These are phyloP conservation scores for Thuja plicata DNA, from an alignment of 83 land plant species.

Conservation along the genomic window DNA sequence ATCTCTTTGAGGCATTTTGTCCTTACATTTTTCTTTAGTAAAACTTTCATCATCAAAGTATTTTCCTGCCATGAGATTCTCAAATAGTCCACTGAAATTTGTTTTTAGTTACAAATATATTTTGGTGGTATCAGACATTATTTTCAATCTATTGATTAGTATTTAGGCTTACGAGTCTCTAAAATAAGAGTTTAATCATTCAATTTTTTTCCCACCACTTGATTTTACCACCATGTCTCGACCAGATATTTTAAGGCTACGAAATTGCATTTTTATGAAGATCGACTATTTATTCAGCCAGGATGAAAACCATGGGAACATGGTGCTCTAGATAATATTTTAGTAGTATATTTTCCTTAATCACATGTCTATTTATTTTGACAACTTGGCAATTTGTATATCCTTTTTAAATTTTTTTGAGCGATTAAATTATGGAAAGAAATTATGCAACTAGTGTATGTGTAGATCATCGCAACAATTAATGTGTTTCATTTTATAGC, in stretches of 20 bases:
- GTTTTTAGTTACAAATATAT: neutral
- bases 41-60: neutral
- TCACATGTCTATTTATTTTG: neutral
- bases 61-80: neutral
- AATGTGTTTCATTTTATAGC: too few relatives aligned
- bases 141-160: neutral
- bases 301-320: slow-evolving; percentile 13
- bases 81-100: neutral
- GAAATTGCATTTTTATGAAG: slow-evolving; percentile 19
- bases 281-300: slow-evolving; percentile 12
- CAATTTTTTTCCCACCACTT: neutral
- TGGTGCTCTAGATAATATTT: slow-evolving; percentile 18
- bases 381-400: too few relatives aligned
- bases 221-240: slow-evolving; percentile 23
- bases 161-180: neutral
- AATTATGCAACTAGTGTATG: too few relatives aligned
- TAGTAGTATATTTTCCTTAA: neutral
- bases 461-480: too few relatives aligned
- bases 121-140: neutral
- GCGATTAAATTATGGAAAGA: too few relatives aligned
- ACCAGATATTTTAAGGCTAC: slow-evolving; percentile 20
- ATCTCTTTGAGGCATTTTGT: too few relatives aligned
- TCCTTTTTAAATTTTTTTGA: too few relatives aligned
- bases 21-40: neutral
- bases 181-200: neutral